These are phyloP conservation scores for Cladosporium sp. DNA, from an alignment of 2,329 filamentous ascomycete species.

Conservation along the genomic window DNA sequence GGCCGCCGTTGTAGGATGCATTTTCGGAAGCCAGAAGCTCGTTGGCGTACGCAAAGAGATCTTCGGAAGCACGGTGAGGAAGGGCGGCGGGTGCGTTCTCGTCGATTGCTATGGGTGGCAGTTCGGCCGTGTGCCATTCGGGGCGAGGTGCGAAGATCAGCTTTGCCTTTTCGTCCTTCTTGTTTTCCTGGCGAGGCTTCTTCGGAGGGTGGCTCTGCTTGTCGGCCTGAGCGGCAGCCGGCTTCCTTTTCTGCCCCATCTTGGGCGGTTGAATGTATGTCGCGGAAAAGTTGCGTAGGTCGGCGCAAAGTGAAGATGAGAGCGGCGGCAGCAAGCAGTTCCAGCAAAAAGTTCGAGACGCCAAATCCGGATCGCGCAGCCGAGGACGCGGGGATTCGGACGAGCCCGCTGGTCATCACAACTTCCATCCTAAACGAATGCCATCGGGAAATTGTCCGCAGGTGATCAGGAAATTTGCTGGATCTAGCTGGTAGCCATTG, in stretches of 20 bases:
- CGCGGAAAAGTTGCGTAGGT: not conserved
- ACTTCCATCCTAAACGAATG: no score
- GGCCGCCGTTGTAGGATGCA: slow-evolving; percentile 62
- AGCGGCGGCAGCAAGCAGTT: not conserved
- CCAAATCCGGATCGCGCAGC: not conserved
- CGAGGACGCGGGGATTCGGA: no score
- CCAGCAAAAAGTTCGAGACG: slow-evolving; percentile 3
- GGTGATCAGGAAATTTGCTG: no score
- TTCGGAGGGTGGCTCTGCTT: slow-evolving; percentile 21
- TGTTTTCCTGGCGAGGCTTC: slow-evolving; percentile 13
- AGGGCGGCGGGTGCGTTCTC: slow-evolving; percentile 4
- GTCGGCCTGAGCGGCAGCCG: slow-evolving; percentile 19
- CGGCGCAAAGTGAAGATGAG: not conserved
- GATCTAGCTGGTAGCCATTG: no score
- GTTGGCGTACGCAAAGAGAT: slow-evolving; percentile 64
- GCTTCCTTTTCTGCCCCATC: slow-evolving; percentile 34
- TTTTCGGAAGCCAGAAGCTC: slow-evolving; percentile 73
- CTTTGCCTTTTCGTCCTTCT: slow-evolving; percentile 22
- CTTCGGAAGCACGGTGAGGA: slow-evolving; percentile 49
- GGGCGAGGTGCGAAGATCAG: slow-evolving; percentile 51
- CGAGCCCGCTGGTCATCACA: no score
- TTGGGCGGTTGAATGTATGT: not conserved
- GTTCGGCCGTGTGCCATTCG: slow-evolving; percentile 59
- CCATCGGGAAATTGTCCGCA: not conserved
- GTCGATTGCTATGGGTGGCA: slow-evolving; percentile 45